Percentiles rank a stretch among this genome's conserved stretches.
phyloP scores from a whole-genome alignment of 176 grass and related monocot species.

The Ensete ventricosum region DNA sequence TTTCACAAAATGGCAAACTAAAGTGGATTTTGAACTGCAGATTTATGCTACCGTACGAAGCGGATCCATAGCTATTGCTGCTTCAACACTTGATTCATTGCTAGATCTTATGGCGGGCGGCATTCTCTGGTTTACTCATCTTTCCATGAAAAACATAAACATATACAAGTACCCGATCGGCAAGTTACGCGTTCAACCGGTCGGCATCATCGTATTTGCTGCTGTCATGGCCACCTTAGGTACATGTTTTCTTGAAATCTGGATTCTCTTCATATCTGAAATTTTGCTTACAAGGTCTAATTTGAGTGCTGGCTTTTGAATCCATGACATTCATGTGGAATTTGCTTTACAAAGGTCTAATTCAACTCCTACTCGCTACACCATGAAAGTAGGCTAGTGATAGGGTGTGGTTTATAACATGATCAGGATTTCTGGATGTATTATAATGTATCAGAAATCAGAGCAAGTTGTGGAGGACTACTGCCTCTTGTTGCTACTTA shows the following conservation, averaged over 20 bases:
- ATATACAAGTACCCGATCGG: slow-evolving; percentile 26
- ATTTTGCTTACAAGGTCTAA: too few species aligned
- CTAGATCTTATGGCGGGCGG: slow-evolving; percentile 27
- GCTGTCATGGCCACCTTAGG: slow-evolving; percentile 29
- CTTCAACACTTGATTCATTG: slow-evolving; percentile 25
- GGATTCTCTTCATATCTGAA: too few species aligned
- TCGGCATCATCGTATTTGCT: slow-evolving; percentile 28
- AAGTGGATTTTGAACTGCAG: slow-evolving; percentile 2
- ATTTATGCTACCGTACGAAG: slow-evolving; percentile 24
- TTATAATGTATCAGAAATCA: neutral
- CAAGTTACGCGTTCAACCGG: slow-evolving; percentile 23
- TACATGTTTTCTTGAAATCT: neutral
- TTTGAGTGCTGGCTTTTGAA: too few species aligned
- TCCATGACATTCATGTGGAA: too few species aligned
- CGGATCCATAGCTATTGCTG: slow-evolving; percentile 28
- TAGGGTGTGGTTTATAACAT: too few species aligned
- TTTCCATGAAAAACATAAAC: slow-evolving; percentile 25
- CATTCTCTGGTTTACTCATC: slow-evolving; percentile 29
- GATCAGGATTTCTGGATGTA: too few species aligned
- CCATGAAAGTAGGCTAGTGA: too few species aligned
- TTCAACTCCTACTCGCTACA: too few species aligned
- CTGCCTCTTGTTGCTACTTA: too few species aligned
- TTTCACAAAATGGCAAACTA: neutral
- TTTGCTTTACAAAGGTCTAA: too few species aligned
- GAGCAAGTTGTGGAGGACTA: too few species aligned